A percentile compares a stretch with the other conserved stretches of the same genome.
Conservation (phyloP, 2,329 filamentous ascomycete genomes). For the Apiospora aurea region DNA sequence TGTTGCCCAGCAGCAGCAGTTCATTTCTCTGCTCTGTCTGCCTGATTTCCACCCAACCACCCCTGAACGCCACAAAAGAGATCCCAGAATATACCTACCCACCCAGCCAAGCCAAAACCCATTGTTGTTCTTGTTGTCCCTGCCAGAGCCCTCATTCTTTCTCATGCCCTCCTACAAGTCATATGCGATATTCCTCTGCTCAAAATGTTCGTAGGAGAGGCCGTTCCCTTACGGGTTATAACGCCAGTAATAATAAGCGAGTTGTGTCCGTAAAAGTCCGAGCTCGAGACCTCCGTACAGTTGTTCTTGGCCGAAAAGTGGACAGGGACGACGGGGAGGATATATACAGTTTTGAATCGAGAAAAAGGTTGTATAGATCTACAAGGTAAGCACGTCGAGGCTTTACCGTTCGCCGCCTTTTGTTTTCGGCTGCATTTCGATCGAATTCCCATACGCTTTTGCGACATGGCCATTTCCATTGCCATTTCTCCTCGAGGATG, state of each 20-base stretch:
- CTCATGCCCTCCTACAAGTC: slow-evolving; percentile 19
- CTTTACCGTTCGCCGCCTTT: slow-evolving; percentile 42
- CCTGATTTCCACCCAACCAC: background rate
- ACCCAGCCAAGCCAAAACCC: slow-evolving; percentile 1
- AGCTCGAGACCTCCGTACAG: background rate
- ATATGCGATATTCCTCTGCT: slow-evolving; percentile 15
- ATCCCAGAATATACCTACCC: background rate
- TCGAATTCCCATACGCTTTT: slow-evolving; percentile 50
- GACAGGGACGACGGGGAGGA: slow-evolving; percentile 14
- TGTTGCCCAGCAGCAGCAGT: background rate
- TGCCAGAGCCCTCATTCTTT: slow-evolving; percentile 16
- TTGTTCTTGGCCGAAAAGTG: slow-evolving; percentile 1
- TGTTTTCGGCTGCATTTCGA: slow-evolving; percentile 57
- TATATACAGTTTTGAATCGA: slow-evolving; percentile 24
- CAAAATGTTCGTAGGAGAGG: slow-evolving; percentile 21
- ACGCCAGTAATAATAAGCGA: slow-evolving; percentile 4
- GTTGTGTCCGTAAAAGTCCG: background rate
- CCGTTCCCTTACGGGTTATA: background rate
- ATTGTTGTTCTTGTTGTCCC: background rate
- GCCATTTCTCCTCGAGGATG: slow-evolving; percentile 42
- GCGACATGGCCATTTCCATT: slow-evolving; percentile 50
- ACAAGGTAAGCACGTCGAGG: slow-evolving; percentile 16
- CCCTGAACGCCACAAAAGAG: slow-evolving; percentile 9
- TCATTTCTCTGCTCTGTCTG: background rate
- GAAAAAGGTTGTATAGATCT: slow-evolving; percentile 13